Evolutionary conservation across 2,329 filamentous ascomycete genomes (phyloP).

Genomic region (Claviceps sp.): DNA sequence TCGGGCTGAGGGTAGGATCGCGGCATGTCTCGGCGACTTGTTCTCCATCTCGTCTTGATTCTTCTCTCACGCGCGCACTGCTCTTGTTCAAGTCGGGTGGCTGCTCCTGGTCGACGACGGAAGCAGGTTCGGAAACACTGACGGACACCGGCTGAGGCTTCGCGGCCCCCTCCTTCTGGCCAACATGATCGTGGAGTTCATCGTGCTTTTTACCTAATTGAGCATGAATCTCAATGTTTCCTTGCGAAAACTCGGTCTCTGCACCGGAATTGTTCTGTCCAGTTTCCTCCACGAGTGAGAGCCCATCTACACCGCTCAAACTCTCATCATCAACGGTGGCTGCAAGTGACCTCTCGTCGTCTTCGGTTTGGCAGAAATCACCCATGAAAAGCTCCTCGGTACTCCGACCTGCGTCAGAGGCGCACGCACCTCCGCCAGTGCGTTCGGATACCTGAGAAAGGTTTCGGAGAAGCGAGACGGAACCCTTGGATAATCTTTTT

Average conservation of each 20-base stretch:
- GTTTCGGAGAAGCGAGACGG: slow-evolving; percentile 29
- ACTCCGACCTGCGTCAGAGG: slow-evolving; percentile 22
- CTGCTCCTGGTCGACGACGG: background rate
- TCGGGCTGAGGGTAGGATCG: slow-evolving; percentile 4
- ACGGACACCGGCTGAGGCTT: background rate
- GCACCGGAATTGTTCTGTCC: slow-evolving; percentile 8
- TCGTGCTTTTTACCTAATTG: slow-evolving; percentile 17
- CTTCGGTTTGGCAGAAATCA: slow-evolving; percentile 19
- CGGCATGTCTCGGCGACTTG: slow-evolving; percentile 2
- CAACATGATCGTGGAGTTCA: background rate
- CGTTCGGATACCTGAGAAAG: slow-evolving; percentile 24
- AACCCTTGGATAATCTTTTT: slow-evolving; percentile 35
- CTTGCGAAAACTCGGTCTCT: slow-evolving; percentile 3
- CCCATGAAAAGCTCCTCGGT: slow-evolving; percentile 33
- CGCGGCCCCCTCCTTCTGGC: background rate
- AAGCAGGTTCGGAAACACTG: background rate
- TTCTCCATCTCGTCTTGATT: background rate
- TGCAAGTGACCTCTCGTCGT: slow-evolving; percentile 38
- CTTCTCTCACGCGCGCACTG: background rate
- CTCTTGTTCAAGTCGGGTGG: background rate
- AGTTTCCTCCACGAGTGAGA: slow-evolving; percentile 7
- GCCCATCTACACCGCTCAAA: slow-evolving; percentile 24
- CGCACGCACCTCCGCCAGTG: slow-evolving; percentile 5
- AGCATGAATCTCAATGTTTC: slow-evolving; percentile 27
- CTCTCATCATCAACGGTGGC: slow-evolving; percentile 45